A percentile compares a stretch with the other conserved stretches of the same genome.
Conservation (phyloP, 2,329 filamentous ascomycete species). For the Botryosphaeria dothidea region DNA sequence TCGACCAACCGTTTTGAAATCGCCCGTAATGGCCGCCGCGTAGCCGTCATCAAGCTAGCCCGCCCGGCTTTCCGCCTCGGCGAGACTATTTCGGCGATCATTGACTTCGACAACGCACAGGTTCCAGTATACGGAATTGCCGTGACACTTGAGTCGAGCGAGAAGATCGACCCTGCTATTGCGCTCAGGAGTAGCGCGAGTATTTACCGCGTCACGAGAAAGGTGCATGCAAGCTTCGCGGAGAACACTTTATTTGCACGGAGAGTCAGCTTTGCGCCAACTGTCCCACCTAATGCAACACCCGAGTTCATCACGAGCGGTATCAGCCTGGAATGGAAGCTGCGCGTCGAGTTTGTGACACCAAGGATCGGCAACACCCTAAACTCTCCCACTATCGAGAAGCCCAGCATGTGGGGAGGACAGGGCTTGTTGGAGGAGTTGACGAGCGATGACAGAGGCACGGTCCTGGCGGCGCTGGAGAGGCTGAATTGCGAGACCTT, state of each 20-base stretch:
- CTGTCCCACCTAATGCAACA: constrained; percentile 79
- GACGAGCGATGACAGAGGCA: constrained; percentile 74
- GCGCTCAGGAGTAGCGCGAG: constrained; percentile 84
- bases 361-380: constrained; percentile 50
- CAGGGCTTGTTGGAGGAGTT: constrained; percentile 70
- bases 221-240: constrained; percentile 77
- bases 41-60: constrained; percentile 86
- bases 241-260: constrained; percentile 74
- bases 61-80: constrained; percentile 87
- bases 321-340: constrained; percentile 82
- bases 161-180: constrained; percentile 77
- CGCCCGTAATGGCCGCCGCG: constrained; percentile 84
- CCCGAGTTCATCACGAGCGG: constrained; percentile 92
- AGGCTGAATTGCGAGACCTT: constrained; percentile 83
- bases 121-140: constrained; percentile 85
- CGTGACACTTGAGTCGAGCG: constrained; percentile 80
- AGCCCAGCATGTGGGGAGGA: constrained; percentile 30
- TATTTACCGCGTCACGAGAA: constrained; percentile 82
- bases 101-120: constrained; percentile 76
- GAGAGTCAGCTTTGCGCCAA: constrained; percentile 76
- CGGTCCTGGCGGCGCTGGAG: constrained; percentile 76
- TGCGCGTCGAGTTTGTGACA: constrained; percentile 91
- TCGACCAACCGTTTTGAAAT: constrained; percentile 96
- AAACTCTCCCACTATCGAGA: constrained; percentile 27
- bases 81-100: constrained; percentile 78